These are phyloP conservation scores for Cinnamomum chago DNA, from an alignment of 164 flowering plant species.

Conservation along the genomic window DNA sequence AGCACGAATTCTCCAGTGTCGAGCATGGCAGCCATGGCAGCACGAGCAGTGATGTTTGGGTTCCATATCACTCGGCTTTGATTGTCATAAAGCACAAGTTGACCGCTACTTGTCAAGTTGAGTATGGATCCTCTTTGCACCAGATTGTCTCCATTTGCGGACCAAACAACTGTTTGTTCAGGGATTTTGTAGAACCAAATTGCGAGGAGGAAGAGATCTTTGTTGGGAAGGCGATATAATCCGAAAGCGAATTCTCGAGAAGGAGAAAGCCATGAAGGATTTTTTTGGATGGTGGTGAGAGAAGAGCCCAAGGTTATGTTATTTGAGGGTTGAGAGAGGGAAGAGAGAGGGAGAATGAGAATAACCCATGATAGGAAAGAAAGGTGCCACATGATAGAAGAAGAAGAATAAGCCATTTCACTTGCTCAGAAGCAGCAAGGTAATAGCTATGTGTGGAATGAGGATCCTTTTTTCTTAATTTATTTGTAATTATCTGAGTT, in stretches of 20 bases:
- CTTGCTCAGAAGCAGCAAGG: too few species aligned
- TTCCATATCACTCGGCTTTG: slow-evolving; percentile 17
- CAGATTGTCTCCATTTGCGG: slow-evolving; percentile 15
- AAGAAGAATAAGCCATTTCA: too few species aligned
- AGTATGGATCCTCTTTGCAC: slow-evolving; percentile 28
- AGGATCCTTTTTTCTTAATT: too few species aligned
- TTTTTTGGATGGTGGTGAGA: neutral
- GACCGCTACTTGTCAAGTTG: slow-evolving; percentile 17
- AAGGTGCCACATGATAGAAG: too few species aligned
- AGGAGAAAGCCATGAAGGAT: neutral
- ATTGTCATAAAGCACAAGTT: slow-evolving; percentile 20
- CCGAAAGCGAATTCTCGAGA: neutral
- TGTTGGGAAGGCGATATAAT: neutral
- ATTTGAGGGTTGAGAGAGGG: neutral
- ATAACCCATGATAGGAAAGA: too few species aligned
- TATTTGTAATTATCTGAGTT: too few species aligned
- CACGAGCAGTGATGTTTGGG: neutral
- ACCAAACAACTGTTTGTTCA: slow-evolving; percentile 35
- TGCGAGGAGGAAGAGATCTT: slow-evolving; percentile 10
- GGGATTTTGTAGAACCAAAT: slow-evolving; percentile 38
- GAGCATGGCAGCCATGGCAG: slow-evolving; percentile 35
- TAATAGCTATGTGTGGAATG: too few species aligned
- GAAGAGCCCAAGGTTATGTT: neutral
- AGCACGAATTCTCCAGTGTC: slow-evolving; percentile 47
- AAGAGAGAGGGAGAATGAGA: neutral